Percentiles rank a stretch among this genome's conserved stretches.
phyloP scores from a whole-genome alignment of 257 asterid genomes.

The Nicotiana otophora region DNA sequence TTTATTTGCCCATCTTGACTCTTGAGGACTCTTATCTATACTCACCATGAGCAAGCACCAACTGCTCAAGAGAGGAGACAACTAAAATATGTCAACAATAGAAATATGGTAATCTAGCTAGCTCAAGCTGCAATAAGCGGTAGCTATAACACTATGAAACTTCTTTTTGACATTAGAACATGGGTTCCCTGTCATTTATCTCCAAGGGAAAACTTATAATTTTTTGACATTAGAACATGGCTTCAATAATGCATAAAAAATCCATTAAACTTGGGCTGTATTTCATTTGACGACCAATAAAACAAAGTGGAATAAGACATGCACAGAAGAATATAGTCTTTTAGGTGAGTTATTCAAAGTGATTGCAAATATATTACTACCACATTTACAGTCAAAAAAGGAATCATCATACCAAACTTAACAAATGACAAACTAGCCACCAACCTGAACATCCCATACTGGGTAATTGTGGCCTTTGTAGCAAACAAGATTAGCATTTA shows the following conservation, averaged over 20 bases:
- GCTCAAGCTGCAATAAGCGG: not conserved
- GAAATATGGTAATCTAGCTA: not conserved
- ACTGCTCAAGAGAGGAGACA: not conserved
- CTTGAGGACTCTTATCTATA: not conserved
- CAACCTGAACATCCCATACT: conserved; percentile 98
- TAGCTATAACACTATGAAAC: not conserved
- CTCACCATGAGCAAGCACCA: not conserved
- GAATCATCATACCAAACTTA: not conserved
- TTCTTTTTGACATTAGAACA: not conserved
- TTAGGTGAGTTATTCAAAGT: not conserved
- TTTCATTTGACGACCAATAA: not conserved
- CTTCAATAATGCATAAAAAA: not conserved
- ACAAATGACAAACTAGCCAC: conserved; percentile 6
- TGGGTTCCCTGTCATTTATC: not conserved
- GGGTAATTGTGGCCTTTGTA: conserved; percentile 98
- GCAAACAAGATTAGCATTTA: conserved; percentile 96
- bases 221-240: too few relatives aligned
- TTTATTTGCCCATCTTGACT: not conserved
- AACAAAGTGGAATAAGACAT: not conserved
- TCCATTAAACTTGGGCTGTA: not conserved
- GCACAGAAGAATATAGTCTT: not conserved
- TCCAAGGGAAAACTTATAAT: not conserved
- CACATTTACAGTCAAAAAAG: not conserved
- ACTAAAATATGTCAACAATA: not conserved
- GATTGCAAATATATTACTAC: not conserved